Evolutionary conservation across 2,329 filamentous ascomycete genomes (phyloP), one percentile per base, ranked within the genome.

Genomic region (Ophiostoma pallidulum): DNA sequence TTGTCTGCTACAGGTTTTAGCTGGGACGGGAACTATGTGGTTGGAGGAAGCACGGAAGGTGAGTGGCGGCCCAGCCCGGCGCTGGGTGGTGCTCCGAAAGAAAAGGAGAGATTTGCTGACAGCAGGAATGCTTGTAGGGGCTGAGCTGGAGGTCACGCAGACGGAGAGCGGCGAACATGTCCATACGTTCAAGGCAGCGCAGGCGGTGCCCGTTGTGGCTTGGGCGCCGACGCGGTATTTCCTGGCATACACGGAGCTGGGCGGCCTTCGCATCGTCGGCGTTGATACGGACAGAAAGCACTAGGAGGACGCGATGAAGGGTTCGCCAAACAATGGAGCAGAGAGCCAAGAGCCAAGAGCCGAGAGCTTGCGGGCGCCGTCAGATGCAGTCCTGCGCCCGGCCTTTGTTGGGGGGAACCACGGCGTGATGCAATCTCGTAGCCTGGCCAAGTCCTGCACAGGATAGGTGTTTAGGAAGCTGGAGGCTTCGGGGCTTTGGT

Each of bases 181-280:
- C 13, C 75, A 86, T 60, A 84, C 74, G 2, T 74, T 88, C 54
- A 86, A 87, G 62, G 83, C 84, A 9, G 69, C 71, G 1, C 74
- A 77, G 19, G 68, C 81, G 12, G 79, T 77, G 47, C 77, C 79
- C 1, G 73, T 84, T 10, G 82, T 89, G 8, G 76, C 82, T 3
- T 90, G 85, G 85, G 84, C 86, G 54, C 86, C 86, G 3, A 81
- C 75, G 36, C 73, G 80, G 48, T 90, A 90, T 61, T 80, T 77
- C 55, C 65, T 91, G 50, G 86, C 85, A 2, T 89, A 87, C 60
- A 78, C 78, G 45, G 85, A 90, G 58, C 64, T 78, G 31, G 82
- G 82, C 1, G 74, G 74, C 43, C 63, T 90, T 49, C 80, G 82
- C 57, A 86, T 89, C 49, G 70, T 87, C 41, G 82, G 81, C 10